Evolutionary conservation across 495 filamentous ascomycete species (phyloP).

Genomic region (Glutinoglossum americanum): DNA sequence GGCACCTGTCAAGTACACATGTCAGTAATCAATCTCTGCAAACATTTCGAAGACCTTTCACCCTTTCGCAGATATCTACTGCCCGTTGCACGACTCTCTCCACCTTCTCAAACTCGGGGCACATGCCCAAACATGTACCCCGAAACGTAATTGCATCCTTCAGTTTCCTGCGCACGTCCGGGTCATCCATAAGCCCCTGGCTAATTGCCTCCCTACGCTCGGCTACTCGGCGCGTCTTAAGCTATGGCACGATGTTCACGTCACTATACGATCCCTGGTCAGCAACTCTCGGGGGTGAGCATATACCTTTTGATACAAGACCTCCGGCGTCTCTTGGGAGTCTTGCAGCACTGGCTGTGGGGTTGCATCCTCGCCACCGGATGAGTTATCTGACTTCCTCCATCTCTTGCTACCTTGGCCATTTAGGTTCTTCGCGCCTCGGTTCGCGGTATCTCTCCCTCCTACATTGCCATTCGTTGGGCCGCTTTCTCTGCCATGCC

Average conservation of each 20-base stretch:
- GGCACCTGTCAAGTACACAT: neutral
- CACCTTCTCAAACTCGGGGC: constrained; percentile 71
- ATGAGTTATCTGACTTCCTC: neutral
- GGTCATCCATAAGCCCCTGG: constrained; percentile 67
- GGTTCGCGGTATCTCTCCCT: neutral
- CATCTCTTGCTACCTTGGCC: neutral
- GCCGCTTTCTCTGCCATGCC: neutral
- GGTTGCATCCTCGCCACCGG: neutral
- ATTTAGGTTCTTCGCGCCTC: neutral
- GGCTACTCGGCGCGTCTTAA: constrained; percentile 44
- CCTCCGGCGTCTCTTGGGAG: neutral
- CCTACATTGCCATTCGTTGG: neutral
- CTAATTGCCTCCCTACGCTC: constrained; percentile 48
- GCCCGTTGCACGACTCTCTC: constrained; percentile 51
- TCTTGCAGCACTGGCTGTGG: neutral
- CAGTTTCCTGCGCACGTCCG: constrained; percentile 58
- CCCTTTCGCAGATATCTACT: constrained; percentile 40
- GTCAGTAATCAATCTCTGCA: neutral
- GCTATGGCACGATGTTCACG: constrained; percentile 11
- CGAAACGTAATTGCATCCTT: constrained; percentile 70
- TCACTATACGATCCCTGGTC: neutral
- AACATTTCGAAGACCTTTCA: constrained; percentile 10
- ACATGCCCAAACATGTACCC: constrained; percentile 85
- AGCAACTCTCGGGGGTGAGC: neutral
- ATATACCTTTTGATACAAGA: neutral